Evolutionary conservation across 108 stramenopile genomes (phyloP).

Genomic region (Fragilaria radians): DNA sequence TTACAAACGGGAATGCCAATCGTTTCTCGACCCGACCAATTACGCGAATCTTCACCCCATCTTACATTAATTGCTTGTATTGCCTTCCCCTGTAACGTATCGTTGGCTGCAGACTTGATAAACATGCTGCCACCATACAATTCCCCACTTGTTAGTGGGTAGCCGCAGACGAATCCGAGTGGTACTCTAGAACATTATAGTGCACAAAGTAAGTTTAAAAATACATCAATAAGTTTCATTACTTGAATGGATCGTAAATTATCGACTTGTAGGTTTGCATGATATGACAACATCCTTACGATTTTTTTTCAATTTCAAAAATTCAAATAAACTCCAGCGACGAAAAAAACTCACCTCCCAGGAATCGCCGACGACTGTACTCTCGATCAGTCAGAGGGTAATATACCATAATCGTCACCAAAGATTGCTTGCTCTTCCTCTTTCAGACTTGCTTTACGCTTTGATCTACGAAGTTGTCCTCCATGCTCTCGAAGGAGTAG

Average conservation of each 20-base stretch:
- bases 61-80: constrained; percentile 72
- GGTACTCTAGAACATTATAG: constrained; percentile 84
- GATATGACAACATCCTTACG: too few relatives aligned
- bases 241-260: too few relatives aligned
- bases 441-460: constrained; percentile 24
- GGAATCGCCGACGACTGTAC: constrained; percentile 78
- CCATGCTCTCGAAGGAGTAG: constrained; percentile 20
- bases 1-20: constrained; percentile 85
- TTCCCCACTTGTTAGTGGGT: constrained; percentile 69
- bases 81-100: constrained; percentile 72
- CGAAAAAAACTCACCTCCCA: constrained; percentile 56
- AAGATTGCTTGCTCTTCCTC: constrained; percentile 47
- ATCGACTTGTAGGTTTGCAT: too few relatives aligned
- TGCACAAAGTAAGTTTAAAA: too few relatives aligned
- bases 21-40: constrained; percentile 52
- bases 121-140: constrained; percentile 85
- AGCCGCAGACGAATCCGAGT: constrained; percentile 86
- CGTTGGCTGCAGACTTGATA: constrained; percentile 63
- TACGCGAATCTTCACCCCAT: constrained; percentile 54
- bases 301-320: background rate
- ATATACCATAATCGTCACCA: constrained; percentile 79
- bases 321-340: too few relatives aligned
- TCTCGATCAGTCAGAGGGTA: constrained; percentile 76
- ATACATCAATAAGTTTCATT: too few relatives aligned
- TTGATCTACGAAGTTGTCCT: constrained; percentile 40